phyloP scores from a whole-genome alignment of 1,284 basidiomycete species.

The Ceratobasidium sp. region DNA sequence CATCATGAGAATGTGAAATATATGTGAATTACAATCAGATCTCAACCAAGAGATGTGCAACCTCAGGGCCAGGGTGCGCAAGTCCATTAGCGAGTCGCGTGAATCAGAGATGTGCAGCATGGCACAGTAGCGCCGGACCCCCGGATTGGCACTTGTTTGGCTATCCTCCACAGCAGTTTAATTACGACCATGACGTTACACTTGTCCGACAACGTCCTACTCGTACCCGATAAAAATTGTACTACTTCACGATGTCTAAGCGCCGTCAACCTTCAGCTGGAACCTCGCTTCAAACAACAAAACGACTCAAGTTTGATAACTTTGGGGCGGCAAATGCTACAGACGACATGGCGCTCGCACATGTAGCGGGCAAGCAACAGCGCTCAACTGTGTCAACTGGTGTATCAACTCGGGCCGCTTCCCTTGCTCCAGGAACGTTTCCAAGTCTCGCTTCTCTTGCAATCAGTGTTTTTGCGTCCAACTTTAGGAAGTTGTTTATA shows the following conservation, averaged over 20 bases:
- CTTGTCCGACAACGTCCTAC: background rate
- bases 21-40: no score
- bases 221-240: background rate
- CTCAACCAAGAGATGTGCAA: no score
- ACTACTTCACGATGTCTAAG: constrained; percentile 8
- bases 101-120: background rate
- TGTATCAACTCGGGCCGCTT: background rate
- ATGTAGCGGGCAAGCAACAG: constrained; percentile 21
- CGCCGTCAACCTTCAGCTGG: constrained; percentile 4
- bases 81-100: background rate
- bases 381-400: constrained; percentile 7
- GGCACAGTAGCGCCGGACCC: background rate
- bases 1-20: no score
- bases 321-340: constrained; percentile 21
- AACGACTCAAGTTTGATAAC: constrained; percentile 17
- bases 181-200: background rate
- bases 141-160: background rate
- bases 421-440: background rate
- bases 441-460: constrained; percentile 20
- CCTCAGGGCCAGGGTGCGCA: background rate
- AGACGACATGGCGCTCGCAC: constrained; percentile 15
- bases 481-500: constrained; percentile 55
- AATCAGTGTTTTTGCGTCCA: constrained; percentile 54
- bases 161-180: background rate
- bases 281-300: background rate